These are phyloP conservation scores for Termitomyces sp. DNA, from an alignment of 768 basidiomycete genomes.

Conservation along the genomic window DNA sequence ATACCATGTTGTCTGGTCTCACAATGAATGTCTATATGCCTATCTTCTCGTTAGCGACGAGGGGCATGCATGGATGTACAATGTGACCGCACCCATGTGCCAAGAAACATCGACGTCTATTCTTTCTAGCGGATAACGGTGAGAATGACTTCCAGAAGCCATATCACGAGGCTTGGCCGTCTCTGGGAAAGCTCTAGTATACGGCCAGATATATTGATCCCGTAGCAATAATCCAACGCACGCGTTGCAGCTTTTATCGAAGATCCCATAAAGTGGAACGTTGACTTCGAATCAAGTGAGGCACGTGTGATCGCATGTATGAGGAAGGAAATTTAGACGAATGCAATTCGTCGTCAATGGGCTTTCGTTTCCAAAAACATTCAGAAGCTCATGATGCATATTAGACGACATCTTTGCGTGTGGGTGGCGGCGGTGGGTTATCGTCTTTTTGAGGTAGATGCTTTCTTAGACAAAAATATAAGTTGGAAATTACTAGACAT, in stretches of 20 bases:
- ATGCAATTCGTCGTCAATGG: neutral
- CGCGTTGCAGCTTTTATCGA: neutral
- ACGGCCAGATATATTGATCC: neutral
- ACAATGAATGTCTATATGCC: neutral
- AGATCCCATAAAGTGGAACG: neutral
- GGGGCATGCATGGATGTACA: constrained; percentile 4
- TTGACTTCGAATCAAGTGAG: neutral
- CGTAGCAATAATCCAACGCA: neutral
- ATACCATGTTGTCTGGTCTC: neutral
- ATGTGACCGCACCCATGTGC: neutral
- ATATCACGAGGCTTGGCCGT: neutral
- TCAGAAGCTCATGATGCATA: neutral
- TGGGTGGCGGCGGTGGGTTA: no score
- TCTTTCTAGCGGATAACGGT: neutral
- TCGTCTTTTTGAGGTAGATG: neutral
- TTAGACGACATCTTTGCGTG: no score
- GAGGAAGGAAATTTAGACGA: neutral
- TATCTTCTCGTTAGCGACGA: neutral
- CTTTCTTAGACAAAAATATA: neutral
- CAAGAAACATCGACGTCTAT: neutral
- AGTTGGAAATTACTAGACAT: neutral
- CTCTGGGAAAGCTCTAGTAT: constrained; percentile 1
- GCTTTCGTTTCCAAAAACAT: neutral
- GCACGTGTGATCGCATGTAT: neutral
- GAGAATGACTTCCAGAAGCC: neutral